phyloP scores from a whole-genome alignment of 148 eudicot species.

The Amaranthus palmeri region DNA sequence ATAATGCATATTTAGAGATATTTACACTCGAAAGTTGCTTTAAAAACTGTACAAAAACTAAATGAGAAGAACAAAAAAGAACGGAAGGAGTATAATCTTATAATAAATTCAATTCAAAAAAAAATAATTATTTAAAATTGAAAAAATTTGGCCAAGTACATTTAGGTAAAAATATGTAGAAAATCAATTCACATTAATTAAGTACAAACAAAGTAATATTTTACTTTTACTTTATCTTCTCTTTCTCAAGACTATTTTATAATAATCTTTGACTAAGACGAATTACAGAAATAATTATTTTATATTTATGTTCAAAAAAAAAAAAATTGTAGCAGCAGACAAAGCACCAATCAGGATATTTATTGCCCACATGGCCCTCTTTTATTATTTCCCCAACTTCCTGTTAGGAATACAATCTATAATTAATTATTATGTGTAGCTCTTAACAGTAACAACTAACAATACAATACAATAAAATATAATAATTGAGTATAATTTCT shows the following conservation, averaged over 20 bases:
- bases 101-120: too few relatives aligned
- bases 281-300: background rate
- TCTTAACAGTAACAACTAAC: background rate
- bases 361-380: slow-evolving; percentile 27
- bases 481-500: background rate
- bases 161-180: too few relatives aligned
- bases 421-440: background rate
- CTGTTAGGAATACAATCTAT: slow-evolving; percentile 6
- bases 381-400: background rate
- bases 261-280: background rate
- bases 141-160: too few relatives aligned
- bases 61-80: too few relatives aligned
- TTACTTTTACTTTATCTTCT: too few relatives aligned
- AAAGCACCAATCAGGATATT: slow-evolving; percentile 28
- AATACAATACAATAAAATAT: slow-evolving; percentile 6
- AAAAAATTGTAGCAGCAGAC: slow-evolving; percentile 11
- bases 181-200: too few relatives aligned
- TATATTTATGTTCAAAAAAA: background rate
- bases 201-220: too few relatives aligned
- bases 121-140: too few relatives aligned
- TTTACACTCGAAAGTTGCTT: too few relatives aligned
- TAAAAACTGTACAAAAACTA: too few relatives aligned
- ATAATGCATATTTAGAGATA: too few relatives aligned
- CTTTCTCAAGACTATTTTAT: background rate
- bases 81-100: too few relatives aligned